phyloP scores from a whole-genome alignment of 2,329 filamentous ascomycete species.

The Didymella lethalis region DNA sequence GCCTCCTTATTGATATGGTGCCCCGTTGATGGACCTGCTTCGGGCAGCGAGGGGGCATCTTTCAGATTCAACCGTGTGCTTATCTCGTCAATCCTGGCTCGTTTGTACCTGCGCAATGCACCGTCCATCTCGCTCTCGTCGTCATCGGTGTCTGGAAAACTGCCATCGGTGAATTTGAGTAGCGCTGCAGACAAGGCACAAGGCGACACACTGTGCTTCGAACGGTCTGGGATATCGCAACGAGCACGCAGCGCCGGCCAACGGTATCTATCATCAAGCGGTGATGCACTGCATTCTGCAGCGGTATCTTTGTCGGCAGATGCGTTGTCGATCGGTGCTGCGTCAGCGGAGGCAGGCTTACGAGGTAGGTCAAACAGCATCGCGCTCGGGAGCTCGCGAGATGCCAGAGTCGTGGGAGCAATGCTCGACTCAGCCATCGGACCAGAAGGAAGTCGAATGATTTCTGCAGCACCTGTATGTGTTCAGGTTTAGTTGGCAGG shows the following conservation, averaged over 20 bases:
- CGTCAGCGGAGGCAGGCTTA: not conserved
- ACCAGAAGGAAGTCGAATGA: slow-evolving; percentile 10
- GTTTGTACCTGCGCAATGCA: slow-evolving; percentile 9
- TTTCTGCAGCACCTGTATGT: slow-evolving; percentile 15
- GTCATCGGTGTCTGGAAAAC: not conserved
- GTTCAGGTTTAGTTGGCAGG: not conserved
- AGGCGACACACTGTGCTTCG: slow-evolving; percentile 11
- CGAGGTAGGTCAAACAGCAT: slow-evolving; percentile 28
- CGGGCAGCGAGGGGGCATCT: not conserved
- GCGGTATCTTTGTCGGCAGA: not conserved
- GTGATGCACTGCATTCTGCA: not conserved
- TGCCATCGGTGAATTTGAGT: not conserved
- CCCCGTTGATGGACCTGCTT: not conserved
- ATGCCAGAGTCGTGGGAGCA: slow-evolving; percentile 18
- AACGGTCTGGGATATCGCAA: slow-evolving; percentile 7
- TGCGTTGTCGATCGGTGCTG: not conserved
- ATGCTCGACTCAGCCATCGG: slow-evolving; percentile 1
- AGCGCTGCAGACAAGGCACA: slow-evolving; percentile 9
- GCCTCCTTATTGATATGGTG: not conserved
- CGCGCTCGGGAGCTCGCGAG: slow-evolving; percentile 24
- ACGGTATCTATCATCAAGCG: not conserved
- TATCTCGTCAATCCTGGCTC: slow-evolving; percentile 7
- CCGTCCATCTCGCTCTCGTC: not conserved
- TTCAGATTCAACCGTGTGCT: not conserved
- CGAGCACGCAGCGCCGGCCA: not conserved